Conservation (phyloP, 179 eudicot genomes). For the Vitellaria paradoxa region DNA sequence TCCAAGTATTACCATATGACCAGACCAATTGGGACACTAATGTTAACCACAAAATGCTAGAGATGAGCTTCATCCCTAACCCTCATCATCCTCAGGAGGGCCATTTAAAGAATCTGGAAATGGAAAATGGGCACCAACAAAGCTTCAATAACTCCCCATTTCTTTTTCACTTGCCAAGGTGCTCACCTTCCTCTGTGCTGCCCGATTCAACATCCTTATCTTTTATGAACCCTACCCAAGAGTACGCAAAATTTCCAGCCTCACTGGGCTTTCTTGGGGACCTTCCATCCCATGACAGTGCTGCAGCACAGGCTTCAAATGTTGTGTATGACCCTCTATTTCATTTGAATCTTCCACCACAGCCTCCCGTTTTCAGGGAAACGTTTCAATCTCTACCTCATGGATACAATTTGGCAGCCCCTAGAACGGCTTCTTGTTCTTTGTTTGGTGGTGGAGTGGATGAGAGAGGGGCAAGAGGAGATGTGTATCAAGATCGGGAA, state of each 20-base stretch:
- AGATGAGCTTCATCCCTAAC: slow-evolving; percentile 9
- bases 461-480: slow-evolving; percentile 31
- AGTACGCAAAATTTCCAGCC: neutral
- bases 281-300: slow-evolving; percentile 17
- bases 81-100: neutral
- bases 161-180: slow-evolving; percentile 25
- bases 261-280: slow-evolving; percentile 44
- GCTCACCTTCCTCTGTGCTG: slow-evolving; percentile 25
- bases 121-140: slow-evolving; percentile 18
- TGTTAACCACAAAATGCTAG: slow-evolving; percentile 4
- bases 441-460: slow-evolving; percentile 51
- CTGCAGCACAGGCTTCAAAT: slow-evolving; percentile 12
- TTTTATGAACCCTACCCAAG: slow-evolving; percentile 26
- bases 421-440: slow-evolving; percentile 27
- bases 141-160: neutral
- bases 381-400: slow-evolving; percentile 59
- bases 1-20: slow-evolving; percentile 17
- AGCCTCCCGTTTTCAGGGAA: slow-evolving; percentile 59
- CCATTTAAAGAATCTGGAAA: neutral
- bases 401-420: slow-evolving; percentile 31
- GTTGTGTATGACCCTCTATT: slow-evolving; percentile 54
- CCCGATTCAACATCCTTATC: slow-evolving; percentile 35
- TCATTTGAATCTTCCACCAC: slow-evolving; percentile 68
- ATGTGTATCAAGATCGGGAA: slow-evolving; percentile 23
- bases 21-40: slow-evolving; percentile 17